These are phyloP conservation scores for Mortierella alpina DNA, from an alignment of 192 early-diverging fungal genomes.

Conservation along the genomic window DNA sequence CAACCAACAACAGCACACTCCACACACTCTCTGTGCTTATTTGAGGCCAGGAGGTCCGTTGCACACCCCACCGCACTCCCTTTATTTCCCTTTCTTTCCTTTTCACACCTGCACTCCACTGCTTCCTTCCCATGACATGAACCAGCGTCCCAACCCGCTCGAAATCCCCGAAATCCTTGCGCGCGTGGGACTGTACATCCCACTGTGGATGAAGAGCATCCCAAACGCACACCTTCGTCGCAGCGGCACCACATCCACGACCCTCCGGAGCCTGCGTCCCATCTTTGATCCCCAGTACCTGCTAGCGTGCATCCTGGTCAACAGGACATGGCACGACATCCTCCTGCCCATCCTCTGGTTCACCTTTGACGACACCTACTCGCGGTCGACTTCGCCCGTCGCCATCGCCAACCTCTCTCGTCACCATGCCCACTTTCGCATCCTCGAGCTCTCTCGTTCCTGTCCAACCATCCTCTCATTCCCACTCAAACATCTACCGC, in stretches of 20 bases:
- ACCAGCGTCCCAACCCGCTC: slow-evolving; percentile 27
- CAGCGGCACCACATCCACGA: background rate
- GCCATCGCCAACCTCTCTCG: slow-evolving; percentile 1
- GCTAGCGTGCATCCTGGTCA: slow-evolving; percentile 24
- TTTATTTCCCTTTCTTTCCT: background rate
- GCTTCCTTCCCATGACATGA: slow-evolving; percentile 15
- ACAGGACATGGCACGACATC: slow-evolving; percentile 30
- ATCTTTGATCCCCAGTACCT: slow-evolving; percentile 12
- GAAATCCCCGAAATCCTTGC: slow-evolving; percentile 37
- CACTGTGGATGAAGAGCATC: slow-evolving; percentile 8
- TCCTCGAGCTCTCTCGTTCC: slow-evolving; percentile 7
- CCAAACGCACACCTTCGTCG: no score
- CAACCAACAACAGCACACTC: no score
- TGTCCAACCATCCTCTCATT: background rate
- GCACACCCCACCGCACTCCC: background rate
- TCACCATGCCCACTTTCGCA: slow-evolving; percentile 4
- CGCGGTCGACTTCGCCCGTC: background rate
- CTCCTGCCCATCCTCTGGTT: slow-evolving; percentile 30
- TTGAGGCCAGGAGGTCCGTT: no score
- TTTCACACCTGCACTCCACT: background rate
- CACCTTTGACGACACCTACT: slow-evolving; percentile 20
- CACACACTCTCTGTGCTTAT: no score
- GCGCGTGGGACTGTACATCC: slow-evolving; percentile 19
- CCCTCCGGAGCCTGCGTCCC: slow-evolving; percentile 4
- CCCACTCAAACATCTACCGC: background rate